phyloP scores from a whole-genome alignment of 139 green algal species.

The Picochlorum sp. region DNA sequence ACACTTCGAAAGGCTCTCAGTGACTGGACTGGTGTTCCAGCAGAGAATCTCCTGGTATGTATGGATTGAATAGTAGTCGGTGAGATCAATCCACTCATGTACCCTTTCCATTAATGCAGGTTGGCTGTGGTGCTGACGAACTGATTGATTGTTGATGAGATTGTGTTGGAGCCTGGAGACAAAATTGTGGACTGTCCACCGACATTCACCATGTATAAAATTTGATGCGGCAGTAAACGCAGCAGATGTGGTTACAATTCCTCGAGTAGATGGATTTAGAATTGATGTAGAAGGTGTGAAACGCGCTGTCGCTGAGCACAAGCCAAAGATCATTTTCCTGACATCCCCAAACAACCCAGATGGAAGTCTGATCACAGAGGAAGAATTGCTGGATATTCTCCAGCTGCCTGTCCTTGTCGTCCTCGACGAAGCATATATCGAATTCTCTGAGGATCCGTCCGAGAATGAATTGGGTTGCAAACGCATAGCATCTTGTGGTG shows the following conservation, averaged over 20 bases:
- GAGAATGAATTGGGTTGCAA: conserved; percentile 64
- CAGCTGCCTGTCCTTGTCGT: conserved; percentile 87
- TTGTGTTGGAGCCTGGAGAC: conserved; percentile 88
- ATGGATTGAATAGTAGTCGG: not conserved
- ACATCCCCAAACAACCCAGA: conserved; percentile 99
- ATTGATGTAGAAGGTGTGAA: conserved; percentile 76
- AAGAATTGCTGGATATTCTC: conserved; percentile 71
- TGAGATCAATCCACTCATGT: not conserved
- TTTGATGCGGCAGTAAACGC: conserved; percentile 96
- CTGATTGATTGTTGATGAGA: conserved; percentile 93
- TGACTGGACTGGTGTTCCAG: conserved; percentile 56
- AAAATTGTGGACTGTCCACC: conserved; percentile 86
- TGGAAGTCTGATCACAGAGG: conserved; percentile 74
- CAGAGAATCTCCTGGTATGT: conserved; percentile 85
- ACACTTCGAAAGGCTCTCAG: conserved; percentile 66
- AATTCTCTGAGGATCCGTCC: conserved; percentile 75
- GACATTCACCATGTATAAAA: conserved; percentile 97
- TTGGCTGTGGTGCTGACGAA: conserved; percentile 91
- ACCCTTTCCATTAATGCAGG: conserved; percentile 39
- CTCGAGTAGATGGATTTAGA: conserved; percentile 69
- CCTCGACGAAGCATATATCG: conserved; percentile 98
- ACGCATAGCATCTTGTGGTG: conserved; percentile 78
- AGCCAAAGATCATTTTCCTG: conserved; percentile 96
- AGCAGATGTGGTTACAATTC: conserved; percentile 74
- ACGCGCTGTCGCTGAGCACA: conserved; percentile 62